These are phyloP conservation scores for Trichoderma asperelloides DNA, from an alignment of 495 filamentous ascomycete genomes.

Conservation along the genomic window DNA sequence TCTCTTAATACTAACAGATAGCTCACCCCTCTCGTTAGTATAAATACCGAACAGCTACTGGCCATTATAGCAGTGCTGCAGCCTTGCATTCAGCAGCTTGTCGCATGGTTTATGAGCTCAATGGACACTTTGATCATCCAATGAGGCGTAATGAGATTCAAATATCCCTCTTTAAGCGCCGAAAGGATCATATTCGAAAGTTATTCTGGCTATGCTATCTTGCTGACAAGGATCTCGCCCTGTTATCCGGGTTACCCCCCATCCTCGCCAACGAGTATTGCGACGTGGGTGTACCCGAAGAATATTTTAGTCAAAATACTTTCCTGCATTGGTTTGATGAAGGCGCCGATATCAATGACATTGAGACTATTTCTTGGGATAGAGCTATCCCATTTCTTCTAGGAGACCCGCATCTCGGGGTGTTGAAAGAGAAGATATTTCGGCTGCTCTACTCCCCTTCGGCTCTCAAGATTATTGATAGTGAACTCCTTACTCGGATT, in stretches of 20 bases:
- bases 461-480: neutral
- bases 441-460: slow-evolving; percentile 10
- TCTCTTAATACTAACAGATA: neutral
- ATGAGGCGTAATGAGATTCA: neutral
- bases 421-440: slow-evolving; percentile 19
- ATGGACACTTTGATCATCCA: slow-evolving; percentile 8
- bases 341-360: neutral
- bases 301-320: neutral
- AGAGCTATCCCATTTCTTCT: neutral
- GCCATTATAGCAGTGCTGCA: neutral
- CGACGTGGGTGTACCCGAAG: slow-evolving; percentile 15
- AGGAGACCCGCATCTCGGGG: slow-evolving; percentile 18
- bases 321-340: neutral
- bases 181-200: slow-evolving; percentile 18
- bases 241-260: slow-evolving; percentile 22
- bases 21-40: neutral
- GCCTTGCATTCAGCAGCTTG: slow-evolving; percentile 6
- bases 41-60: neutral
- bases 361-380: neutral
- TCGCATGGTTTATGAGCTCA: slow-evolving; percentile 6
- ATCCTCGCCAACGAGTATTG: slow-evolving; percentile 20
- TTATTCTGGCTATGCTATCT: slow-evolving; percentile 29
- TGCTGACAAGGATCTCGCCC: slow-evolving; percentile 24
- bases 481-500: slow-evolving; percentile 8
- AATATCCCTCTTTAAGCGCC: neutral